Evolutionary conservation across 129 eudicot species (phyloP), one percentile per base, ranked within the genome.

Genomic region (Flaveria robusta): DNA sequence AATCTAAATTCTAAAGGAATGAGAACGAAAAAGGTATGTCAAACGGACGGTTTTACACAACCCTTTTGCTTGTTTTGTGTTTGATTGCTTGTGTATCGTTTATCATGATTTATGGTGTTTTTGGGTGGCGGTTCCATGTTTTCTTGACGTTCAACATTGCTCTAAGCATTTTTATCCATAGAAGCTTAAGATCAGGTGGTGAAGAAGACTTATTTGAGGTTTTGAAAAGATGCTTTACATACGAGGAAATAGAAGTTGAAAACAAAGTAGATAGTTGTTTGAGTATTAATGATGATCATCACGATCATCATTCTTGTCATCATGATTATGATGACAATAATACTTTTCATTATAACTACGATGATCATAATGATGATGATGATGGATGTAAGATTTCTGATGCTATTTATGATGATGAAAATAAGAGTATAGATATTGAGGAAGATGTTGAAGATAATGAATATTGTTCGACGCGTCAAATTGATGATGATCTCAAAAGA

Each of bases 401-500:
- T 10, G 37, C 47, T 11, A 11, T 18, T 49, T 72, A 66, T 49
- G 73, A 22, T 3, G 41, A n/a, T 67, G 75, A 55, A 20, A 50
- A 42, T 27, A 23, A 26, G 11, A 76, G 54, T 22, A 59, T 1
- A 39, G 27, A 2, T 15, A 10, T 18, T 72, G 7, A 52, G 16
- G 27, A 54, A 10, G 31, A 58, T 49, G 63, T n/a, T 16, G 51
- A 19, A 0, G 66, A 20, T 31, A 22, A 9, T 24, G 42, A 65
- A 18, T 54, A 74, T 55, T 12, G 3, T 74, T 62, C 14, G 29
- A 16, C 23, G 3, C 41, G 51, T 20, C 13, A 10, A 51, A 52
- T 34, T 51, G 50, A 34, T 66, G 81, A 77, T 77, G 81, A 67
- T 67, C 81, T 77, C 29, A 64, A 77, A 77, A 77, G 43, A 77